Evolutionary conservation across 2,329 filamentous ascomycete genomes (phyloP), one percentile per base, ranked within the genome.

Genomic region (Plectosphaerella cucumerina): DNA sequence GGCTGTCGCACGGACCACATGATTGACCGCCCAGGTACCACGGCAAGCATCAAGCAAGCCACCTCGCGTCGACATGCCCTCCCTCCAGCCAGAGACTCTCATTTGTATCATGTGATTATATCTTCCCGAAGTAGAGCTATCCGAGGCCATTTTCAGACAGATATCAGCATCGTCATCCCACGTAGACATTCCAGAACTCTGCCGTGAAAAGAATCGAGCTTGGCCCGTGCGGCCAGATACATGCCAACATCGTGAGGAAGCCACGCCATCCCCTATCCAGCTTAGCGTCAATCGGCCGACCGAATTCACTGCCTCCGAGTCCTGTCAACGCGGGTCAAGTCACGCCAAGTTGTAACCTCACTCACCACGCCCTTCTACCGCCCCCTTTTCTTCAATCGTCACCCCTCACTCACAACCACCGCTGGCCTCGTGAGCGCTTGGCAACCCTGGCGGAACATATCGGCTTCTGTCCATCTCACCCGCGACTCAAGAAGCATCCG

Each of bases 281-380:
- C 47, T 49, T 55, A 55, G 53, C 49, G 53, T 34, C 53, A 47
- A 44, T 48, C 47, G 50, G 51, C 53, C 26, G 26, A 31, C 26
- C 26, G 26, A 31, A 31, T 31, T 31, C 26, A 31, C 26, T 31
- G 26, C 9, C 26, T 11, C 26, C 26, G 26, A 31, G 26, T 31
- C 52, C 53, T 55, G 48, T 50, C 51, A 55, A 55, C 49, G 52
- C 53, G 51, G 53, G 48, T 48, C 22, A 46, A 55, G 50, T 15
- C 17, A 42, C 39, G 39, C 39, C 39, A 42, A 42, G 39, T 42
- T 20, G 39, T 45, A 54, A 54, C 51, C 53, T 55, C 53, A 55
- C 26, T 31, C 26, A 31, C 26, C 26, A n/a, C 26, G 12, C 52
- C 39, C 53, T 50, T 55, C 52, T 49, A 54, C 47, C 47, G 52